Conservation (phyloP, 176 grass and related monocot species). For the Musa itinerans region DNA sequence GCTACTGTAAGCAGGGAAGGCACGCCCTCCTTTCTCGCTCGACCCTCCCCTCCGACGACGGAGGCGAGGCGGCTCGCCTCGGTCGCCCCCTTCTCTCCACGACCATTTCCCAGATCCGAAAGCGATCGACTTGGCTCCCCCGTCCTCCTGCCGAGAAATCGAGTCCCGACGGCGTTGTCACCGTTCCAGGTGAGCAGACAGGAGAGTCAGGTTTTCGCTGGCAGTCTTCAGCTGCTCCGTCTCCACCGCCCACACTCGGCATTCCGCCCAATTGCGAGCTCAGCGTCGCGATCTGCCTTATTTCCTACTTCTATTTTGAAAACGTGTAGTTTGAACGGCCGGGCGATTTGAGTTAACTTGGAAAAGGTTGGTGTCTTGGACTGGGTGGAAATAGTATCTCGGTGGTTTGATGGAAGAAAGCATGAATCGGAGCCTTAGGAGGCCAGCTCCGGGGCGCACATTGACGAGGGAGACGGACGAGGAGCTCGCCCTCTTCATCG, state of each 20-base stretch:
- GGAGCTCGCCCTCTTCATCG: constrained; percentile 93
- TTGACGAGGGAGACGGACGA: constrained; percentile 96
- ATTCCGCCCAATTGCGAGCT: neutral
- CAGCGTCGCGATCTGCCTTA: neutral
- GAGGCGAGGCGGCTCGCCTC: neutral
- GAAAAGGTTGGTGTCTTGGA: neutral
- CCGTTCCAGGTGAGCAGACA: no score
- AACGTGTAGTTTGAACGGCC: neutral
- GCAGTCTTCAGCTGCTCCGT: neutral
- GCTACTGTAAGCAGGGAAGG: neutral
- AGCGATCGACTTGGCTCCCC: neutral
- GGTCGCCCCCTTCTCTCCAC: neutral
- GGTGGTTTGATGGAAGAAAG: neutral
- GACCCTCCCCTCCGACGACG: neutral
- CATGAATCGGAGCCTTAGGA: constrained; percentile 10
- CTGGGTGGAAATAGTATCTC: neutral
- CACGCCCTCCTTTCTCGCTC: neutral
- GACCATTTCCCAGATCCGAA: neutral
- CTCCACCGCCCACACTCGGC: no score
- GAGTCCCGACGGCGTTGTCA: neutral
- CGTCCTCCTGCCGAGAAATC: neutral
- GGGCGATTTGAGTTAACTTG: neutral
- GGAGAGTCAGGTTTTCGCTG: neutral
- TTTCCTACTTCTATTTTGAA: neutral
- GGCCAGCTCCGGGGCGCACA: neutral